Conservation (phyloP, 2,329 filamentous ascomycete genomes). For the Parafenestella ontariensis region DNA sequence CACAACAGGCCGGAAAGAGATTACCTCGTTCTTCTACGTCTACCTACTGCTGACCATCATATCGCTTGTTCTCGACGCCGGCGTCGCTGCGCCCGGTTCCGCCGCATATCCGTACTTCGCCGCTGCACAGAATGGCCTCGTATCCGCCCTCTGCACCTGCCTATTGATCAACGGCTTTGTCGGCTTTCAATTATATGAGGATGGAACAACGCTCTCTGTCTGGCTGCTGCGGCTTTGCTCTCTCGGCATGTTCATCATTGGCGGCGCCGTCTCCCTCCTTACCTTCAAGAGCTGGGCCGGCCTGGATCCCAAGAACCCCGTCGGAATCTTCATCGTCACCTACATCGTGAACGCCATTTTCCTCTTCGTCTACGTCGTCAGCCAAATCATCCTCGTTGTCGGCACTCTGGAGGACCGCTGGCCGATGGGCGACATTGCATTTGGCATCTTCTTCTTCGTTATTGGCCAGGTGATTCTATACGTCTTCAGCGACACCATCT, state of each 20-base stretch:
- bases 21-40: slow-evolving; percentile 93
- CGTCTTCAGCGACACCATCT: slow-evolving; percentile 85
- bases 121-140: slow-evolving; percentile 82
- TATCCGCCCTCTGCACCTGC: slow-evolving; percentile 85
- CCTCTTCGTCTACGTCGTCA: slow-evolving; percentile 81
- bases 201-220: slow-evolving; percentile 89
- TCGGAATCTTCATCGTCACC: slow-evolving; percentile 88
- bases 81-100: slow-evolving; percentile 85
- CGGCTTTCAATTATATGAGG: slow-evolving; percentile 97
- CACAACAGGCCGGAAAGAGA: slow-evolving; percentile 67
- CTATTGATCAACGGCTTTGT: slow-evolving; percentile 97
- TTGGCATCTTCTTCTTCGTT: slow-evolving; percentile 90
- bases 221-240: slow-evolving; percentile 88
- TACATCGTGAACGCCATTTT: slow-evolving; percentile 91
- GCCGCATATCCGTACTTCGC: slow-evolving; percentile 89
- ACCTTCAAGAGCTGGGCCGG: slow-evolving; percentile 95
- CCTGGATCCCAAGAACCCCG: slow-evolving; percentile 81
- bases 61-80: slow-evolving; percentile 90
- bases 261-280: slow-evolving; percentile 84
- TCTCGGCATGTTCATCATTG: slow-evolving; percentile 81
- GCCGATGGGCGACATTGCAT: slow-evolving; percentile 90
- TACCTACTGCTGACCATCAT: slow-evolving; percentile 90
- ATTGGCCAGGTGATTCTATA: slow-evolving; percentile 93
- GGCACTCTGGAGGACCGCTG: slow-evolving; percentile 94
- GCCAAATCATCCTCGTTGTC: slow-evolving; percentile 87